Percentiles rank a stretch among this genome's conserved stretches.
These are phyloP conservation scores for Isatis lusitanica DNA, from an alignment of 441 rosid species.

Conservation along the genomic window DNA sequence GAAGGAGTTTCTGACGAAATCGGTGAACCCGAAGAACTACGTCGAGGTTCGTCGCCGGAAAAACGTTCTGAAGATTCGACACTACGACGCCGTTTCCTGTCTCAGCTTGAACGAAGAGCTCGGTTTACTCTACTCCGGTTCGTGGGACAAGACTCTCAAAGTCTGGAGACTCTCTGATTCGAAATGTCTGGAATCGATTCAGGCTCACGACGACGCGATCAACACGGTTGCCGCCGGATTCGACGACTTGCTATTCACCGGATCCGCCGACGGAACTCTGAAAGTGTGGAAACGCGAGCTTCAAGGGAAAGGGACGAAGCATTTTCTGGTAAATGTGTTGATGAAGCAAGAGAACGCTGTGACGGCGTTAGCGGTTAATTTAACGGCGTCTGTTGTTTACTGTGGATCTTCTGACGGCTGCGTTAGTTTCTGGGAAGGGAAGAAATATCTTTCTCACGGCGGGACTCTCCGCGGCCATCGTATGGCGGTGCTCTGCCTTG, in stretches of 20 bases:
- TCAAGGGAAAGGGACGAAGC: slow-evolving; percentile 47
- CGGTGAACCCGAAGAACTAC: slow-evolving; percentile 56
- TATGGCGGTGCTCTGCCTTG: slow-evolving; percentile 51
- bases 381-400: slow-evolving; percentile 43
- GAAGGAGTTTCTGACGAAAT: slow-evolving; percentile 44
- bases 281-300: slow-evolving; percentile 61
- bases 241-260: slow-evolving; percentile 51
- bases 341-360: slow-evolving; percentile 57
- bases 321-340: slow-evolving; percentile 46
- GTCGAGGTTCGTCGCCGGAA: slow-evolving; percentile 48
- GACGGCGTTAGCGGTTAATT: slow-evolving; percentile 50
- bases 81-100: slow-evolving; percentile 65
- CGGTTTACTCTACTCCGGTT: slow-evolving; percentile 61
- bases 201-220: slow-evolving; percentile 60
- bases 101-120: slow-evolving; percentile 49
- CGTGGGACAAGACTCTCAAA: slow-evolving; percentile 68
- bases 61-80: slow-evolving; percentile 49
- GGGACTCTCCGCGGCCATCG: slow-evolving; percentile 57
- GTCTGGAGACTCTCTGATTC: slow-evolving; percentile 54
- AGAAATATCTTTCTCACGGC: slow-evolving; percentile 44
- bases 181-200: slow-evolving; percentile 53
- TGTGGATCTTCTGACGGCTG: slow-evolving; percentile 62
- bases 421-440: slow-evolving; percentile 58
- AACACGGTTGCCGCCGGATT: slow-evolving; percentile 50
- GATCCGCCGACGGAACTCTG: slow-evolving; percentile 63